A percentile compares a stretch with the other conserved stretches of the same genome.
Evolutionary conservation across 495 filamentous ascomycete genomes (phyloP).

Genomic region (Thermochaetoides thermophila): DNA sequence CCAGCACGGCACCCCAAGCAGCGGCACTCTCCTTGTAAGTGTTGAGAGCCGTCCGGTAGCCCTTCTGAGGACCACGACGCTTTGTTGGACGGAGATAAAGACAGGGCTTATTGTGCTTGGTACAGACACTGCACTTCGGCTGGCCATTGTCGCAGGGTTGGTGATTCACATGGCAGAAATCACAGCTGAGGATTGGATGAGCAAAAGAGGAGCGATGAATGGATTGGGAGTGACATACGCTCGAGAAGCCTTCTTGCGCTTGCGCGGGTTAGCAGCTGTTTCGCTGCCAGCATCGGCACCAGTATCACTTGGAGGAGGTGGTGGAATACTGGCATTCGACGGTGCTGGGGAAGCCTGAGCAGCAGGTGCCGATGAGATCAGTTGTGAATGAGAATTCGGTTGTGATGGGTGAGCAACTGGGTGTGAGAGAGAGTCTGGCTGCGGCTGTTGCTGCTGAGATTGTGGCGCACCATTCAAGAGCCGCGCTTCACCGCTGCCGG

Average conservation of each 20-base stretch:
- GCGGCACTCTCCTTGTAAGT: slow-evolving; percentile 26
- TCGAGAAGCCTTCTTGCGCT: slow-evolving; percentile 25
- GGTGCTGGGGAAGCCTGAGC: neutral
- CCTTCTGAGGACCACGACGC: slow-evolving; percentile 23
- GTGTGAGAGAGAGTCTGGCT: too few species aligned
- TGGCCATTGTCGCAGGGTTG: slow-evolving; percentile 27
- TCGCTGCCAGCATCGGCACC: slow-evolving; percentile 17
- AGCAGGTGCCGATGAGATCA: neutral
- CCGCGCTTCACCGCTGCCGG: neutral
- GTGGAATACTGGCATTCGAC: slow-evolving; percentile 1
- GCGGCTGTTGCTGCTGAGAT: too few species aligned
- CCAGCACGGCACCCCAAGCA: slow-evolving; percentile 23
- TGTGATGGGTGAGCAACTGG: too few species aligned
- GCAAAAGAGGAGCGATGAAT: neutral
- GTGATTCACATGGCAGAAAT: slow-evolving; percentile 27
- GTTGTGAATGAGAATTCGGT: too few species aligned
- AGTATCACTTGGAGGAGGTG: slow-evolving; percentile 11
- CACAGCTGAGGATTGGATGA: slow-evolving; percentile 14
- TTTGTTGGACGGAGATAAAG: slow-evolving; percentile 23
- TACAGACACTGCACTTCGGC: slow-evolving; percentile 21
- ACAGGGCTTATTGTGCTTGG: slow-evolving; percentile 24
- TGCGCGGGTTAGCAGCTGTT: slow-evolving; percentile 20
- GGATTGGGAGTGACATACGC: slow-evolving; percentile 12
- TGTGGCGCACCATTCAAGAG: too few species aligned
- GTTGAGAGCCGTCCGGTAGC: slow-evolving; percentile 25